Base-by-base conservation (phyloP, 2,329 filamentous ascomycete genomes). In the Monilinia fructicola region DNA sequence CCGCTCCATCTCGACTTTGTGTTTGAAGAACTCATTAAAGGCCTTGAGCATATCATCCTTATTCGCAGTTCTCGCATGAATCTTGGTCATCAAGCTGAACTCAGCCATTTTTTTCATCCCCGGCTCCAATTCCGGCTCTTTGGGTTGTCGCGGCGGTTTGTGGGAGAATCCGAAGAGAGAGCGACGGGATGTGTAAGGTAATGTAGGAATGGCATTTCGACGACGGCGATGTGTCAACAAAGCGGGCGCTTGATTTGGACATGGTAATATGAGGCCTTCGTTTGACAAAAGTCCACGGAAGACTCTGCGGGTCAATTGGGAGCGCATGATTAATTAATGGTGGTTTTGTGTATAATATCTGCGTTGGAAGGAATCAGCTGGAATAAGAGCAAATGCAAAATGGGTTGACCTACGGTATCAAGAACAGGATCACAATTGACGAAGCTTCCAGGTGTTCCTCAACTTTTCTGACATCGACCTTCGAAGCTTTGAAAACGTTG, bases 61-160 rank as follows among this genome's bases (percentile, higher is more conserved):
- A 0, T 85, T 77, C 21, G 91, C 92, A 12, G 86, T 84, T 44
- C 92, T 85, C 46, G 87, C 81, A 62, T 85, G 83, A 66, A 90
- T 84, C 62, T 84, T 82, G 71, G 88, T 79, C 68, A 86, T 84
- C 71, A 85, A 85, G 63, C 85, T 81, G 76, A 92, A 84, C 67
- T 90, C 84, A 73, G 90, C 84, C 79, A 97, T 85, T 21, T 84
- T 84, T 70, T 87, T 86, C 73, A 93, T 85, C 64, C 92, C 93
- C 0, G 86, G 90, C 73, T 87, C 90, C 68, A 88, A 80, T 72
- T 87, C 83, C 61, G 87, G 81, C 28, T 86, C 81, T 76, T 87
- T 88, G 54, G 87, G 78, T 66, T 84, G 80, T 67, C 85, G 82
- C 23, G 86, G 83, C 4, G 85, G 79, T 72, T 87, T 86, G 69